These are phyloP conservation scores for Verbena officinalis DNA, from an alignment of 257 asterid genomes.

Conservation along the genomic window DNA sequence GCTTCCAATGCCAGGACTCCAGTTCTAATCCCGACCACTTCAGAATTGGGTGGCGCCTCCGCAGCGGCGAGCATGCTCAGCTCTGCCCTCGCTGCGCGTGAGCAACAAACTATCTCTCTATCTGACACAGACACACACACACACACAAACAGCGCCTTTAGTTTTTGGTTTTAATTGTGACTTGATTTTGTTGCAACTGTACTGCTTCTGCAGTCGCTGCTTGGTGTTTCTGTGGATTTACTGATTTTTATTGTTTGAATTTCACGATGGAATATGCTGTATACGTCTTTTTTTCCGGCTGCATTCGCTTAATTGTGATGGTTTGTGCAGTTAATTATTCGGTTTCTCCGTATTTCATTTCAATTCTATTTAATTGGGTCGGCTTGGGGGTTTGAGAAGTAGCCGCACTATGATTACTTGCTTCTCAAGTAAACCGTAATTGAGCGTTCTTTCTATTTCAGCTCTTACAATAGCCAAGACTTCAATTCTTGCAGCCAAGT, in stretches of 20 bases:
- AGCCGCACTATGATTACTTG: conserved; percentile 36
- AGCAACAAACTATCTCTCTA: conserved; percentile 23
- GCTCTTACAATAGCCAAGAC: not conserved
- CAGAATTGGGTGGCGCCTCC: conserved; percentile 56
- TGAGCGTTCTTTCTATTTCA: not conserved
- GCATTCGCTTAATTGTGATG: not conserved
- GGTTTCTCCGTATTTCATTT: not conserved
- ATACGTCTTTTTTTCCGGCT: conserved; percentile 7
- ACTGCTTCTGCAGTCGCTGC: conserved; percentile 5
- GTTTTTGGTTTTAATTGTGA: conserved; percentile 7
- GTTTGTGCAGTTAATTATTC: not conserved
- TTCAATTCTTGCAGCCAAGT: not conserved
- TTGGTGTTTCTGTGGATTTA: conserved; percentile 23
- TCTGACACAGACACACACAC: not conserved
- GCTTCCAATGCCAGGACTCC: conserved; percentile 44
- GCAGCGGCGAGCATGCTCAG: conserved; percentile 48
- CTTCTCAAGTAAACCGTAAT: conserved; percentile 37
- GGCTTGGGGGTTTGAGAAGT: conserved; percentile 23
- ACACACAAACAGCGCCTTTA: no score
- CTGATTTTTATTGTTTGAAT: not conserved
- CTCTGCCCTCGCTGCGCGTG: conserved; percentile 57
- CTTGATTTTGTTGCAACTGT: not conserved
- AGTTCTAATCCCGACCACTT: conserved; percentile 33
- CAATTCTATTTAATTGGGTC: not conserved
- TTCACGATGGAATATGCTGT: conserved; percentile 5